Evolutionary conservation across 2,329 filamentous ascomycete species (phyloP), one percentile per base, ranked within the genome.

Genomic region (Aspergillus neotritici): DNA sequence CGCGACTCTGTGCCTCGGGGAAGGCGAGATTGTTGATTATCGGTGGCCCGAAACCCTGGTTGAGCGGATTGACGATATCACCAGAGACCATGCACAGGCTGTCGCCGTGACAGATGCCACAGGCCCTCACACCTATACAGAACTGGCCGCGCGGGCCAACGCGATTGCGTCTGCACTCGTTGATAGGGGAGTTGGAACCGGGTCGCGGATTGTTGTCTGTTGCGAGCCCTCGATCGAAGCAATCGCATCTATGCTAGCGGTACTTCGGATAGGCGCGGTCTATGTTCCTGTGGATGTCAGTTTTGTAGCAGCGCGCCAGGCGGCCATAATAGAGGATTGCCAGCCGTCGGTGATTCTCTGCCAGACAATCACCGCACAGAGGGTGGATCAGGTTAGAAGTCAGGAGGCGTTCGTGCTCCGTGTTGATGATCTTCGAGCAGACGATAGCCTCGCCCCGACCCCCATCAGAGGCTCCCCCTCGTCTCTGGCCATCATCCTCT

Each of bases 261-360:
- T 46, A 12, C 32, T 46, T 14, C 43, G 25, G 11, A 32, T 68
- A 10, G 71, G 71, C 1, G 61, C 30, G 3, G 38, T 50, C 3
- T 68, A 62, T 40, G 44, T 66, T 3, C 64, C 64, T 2, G 54
- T 77, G 0, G 75, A 77, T 41, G 35, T 57, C 0, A 46, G 54
- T 1, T 34, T 45, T 5, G 14, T 39, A 2, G 4, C 38, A 2
- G 29, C 39, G 15, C 36, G 17, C 7, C 31, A 31, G 10, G 33
- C 13, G 25, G 31, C 32, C 10, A 36, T 49, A 12, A 31, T 31
- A 4, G 25, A 15, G 3, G 28, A 30, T 13, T 30, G 6, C 17
- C 14, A 17, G 3, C 11, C 21, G 6, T 17, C 1, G 9, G 32
- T 15, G 13, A 9, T 41, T 2, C 5, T 41, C 21, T 41, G 40